These are phyloP conservation scores for Diaporthe ilicicola DNA, from an alignment of 2,329 filamentous ascomycete species.

Conservation along the genomic window DNA sequence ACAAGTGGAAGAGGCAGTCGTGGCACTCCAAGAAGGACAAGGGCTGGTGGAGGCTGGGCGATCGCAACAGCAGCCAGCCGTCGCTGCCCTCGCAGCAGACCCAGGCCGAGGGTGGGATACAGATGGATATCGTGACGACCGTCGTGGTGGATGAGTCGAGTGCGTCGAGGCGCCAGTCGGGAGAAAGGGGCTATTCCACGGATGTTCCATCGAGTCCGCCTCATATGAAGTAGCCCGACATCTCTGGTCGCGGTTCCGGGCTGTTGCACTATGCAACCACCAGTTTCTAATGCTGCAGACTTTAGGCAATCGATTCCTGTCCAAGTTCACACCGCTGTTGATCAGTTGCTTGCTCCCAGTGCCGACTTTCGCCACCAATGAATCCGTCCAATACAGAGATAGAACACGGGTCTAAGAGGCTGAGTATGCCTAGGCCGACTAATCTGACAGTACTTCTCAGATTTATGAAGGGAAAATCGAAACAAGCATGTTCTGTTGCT, in stretches of 20 bases:
- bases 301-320: neutral
- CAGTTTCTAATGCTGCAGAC: too few species aligned
- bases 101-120: conserved; percentile 33
- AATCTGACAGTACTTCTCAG: neutral
- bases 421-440: neutral
- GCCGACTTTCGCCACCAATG: neutral
- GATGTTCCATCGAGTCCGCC: conserved; percentile 19
- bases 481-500: too few species aligned
- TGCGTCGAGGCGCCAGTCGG: neutral
- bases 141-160: conserved; percentile 40
- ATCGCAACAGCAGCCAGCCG: conserved; percentile 26
- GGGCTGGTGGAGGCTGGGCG: conserved; percentile 31
- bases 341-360: too few species aligned
- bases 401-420: too few species aligned
- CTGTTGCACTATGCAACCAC: too few species aligned
- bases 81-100: neutral
- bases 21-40: conserved; percentile 33
- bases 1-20: conserved; percentile 24
- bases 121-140: conserved; percentile 44
- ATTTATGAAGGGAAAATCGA: too few species aligned
- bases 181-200: conserved; percentile 1
- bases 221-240: neutral
- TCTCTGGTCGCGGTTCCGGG: neutral
- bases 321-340: neutral
- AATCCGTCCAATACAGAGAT: neutral